Evolutionary conservation across 441 rosid genomes (phyloP), one percentile per base, ranked within the genome.

Genomic region (Brassica hybrid): DNA sequence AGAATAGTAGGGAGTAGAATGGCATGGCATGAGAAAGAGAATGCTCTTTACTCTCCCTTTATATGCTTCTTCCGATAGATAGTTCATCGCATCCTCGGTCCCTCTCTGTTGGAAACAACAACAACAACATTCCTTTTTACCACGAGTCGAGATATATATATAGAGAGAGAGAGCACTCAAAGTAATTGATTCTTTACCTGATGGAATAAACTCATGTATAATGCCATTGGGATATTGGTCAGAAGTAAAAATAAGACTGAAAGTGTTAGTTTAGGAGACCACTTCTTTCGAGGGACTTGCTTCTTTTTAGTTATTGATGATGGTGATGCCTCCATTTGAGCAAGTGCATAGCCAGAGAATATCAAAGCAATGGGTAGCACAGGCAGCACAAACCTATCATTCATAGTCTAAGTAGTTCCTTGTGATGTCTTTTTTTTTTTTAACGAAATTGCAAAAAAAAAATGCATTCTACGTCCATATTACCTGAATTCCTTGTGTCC

Each of bases 401-500:
- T 27, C 32, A 27, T 27, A 27, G 6, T 27, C 30, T 27, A 27
- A 27, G 30, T 27, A 27, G 30, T 27, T 5, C 23, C 23, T 21
- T 21, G 23, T 21, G 23, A 21, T 21, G 23, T 21, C 21, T 19
- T 19, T 21, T 21, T 21, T 21, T 27, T 27, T 27, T 27, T 4
- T 27, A 27, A 27, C 16, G 13, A 13, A 17, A 67, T 2, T 25
- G 59, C 50, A 50, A 52, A 21, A 17, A 38, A 73, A 62, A 27
- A 3, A 27, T 27, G 5, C 30, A 27, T 4, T 27, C 4, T 6
- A 14, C 18, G 9, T 67, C 4, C 38, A 30, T 32, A 21, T 52
- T 76, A 90, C 99, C 99, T 88, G 91, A 93, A 95, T 85, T 95
- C 98, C 78, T 95, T 90, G 84, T 91, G 99, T 73, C 96, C 97